Percentiles rank a stretch among this genome's conserved stretches.
These are phyloP conservation scores for Pisolithus marmoratus DNA, from an alignment of 768 basidiomycete species.

Conservation along the genomic window DNA sequence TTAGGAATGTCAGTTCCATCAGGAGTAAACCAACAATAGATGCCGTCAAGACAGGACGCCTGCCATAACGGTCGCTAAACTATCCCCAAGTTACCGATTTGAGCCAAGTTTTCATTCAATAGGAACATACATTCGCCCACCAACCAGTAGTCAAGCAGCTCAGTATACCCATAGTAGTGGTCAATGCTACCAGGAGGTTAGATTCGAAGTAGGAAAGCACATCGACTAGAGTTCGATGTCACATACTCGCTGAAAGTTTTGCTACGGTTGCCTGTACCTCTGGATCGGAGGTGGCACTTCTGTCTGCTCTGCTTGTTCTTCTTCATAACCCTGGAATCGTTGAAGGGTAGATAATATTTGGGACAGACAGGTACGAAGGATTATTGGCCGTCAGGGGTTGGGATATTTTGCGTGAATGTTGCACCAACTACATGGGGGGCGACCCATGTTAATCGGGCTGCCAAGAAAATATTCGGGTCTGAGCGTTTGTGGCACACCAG, in stretches of 20 bases:
- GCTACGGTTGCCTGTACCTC: constrained; percentile 70
- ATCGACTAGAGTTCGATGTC: background rate
- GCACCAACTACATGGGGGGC: background rate
- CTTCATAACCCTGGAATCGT: background rate
- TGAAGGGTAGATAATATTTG: background rate
- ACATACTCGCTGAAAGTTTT: constrained; percentile 55
- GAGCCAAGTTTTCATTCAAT: background rate
- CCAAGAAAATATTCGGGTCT: constrained; percentile 46
- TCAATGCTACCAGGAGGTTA: background rate
- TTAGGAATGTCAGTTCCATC: constrained; percentile 60
- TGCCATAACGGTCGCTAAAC: constrained; percentile 76
- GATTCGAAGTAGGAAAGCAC: background rate
- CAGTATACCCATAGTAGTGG: constrained; percentile 62
- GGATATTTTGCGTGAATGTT: background rate
- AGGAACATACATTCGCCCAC: constrained; percentile 71
- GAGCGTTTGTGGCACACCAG: constrained; percentile 65
- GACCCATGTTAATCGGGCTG: background rate
- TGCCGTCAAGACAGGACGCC: constrained; percentile 57
- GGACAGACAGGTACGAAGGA: constrained; percentile 1
- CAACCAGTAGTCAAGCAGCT: constrained; percentile 76
- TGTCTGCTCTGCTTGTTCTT: constrained; percentile 9
- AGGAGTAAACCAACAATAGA: constrained; percentile 55
- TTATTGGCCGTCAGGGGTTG: background rate
- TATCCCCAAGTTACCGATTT: constrained; percentile 20
- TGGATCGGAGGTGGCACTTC: constrained; percentile 61